Evolutionary conservation across 805 yeast genomes (phyloP), one percentile per base, ranked within the genome.

Genomic region (Yarrowia bubula): DNA sequence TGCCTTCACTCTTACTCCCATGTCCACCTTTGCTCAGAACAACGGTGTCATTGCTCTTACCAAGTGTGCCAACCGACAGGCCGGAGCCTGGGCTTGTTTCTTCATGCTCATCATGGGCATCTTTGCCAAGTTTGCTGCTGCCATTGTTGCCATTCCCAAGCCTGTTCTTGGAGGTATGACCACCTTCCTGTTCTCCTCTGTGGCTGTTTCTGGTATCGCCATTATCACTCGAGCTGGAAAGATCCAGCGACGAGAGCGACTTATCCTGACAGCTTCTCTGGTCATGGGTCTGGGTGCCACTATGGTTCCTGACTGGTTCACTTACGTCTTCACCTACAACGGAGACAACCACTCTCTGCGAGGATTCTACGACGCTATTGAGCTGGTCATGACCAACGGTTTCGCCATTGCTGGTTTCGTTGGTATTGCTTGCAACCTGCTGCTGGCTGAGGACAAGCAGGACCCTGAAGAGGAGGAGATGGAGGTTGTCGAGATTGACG

Each of bases 21-120:
- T 91, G 85, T 86, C 96, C 11, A 88, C 95, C 0, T 92, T 92
- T 79, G 97, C 97, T 14, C 97, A 92, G 77, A 92, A 92, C 78
- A 92, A 92, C 75, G 97, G 97, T 81, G 97, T 92, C 66, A 91
- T 92, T 70, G 87, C 96, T 48, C 82, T 92, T 74, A 92, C 97
- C 58, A 90, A 90, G 75, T 91, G 97, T 78, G 97, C 97, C 57
- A 86, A 90, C 71, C 83, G 96, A 78, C 80, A 82, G 60, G 90
- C 84, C 22, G 98, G 95, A 47, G 86, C 85, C 75, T 88, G 90
- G 84, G 84, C 89, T 77, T 87, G 90, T 68, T 83, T 90, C 79
- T 90, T 89, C 80, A 78, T 92, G 69, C 73, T 92, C 65, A 75
- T 92, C 67, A 90, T 92, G 96, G 98, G 98, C 46, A 77, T 92